Conservation (phyloP, 2,329 filamentous ascomycete species). For the Penicillium italicum region DNA sequence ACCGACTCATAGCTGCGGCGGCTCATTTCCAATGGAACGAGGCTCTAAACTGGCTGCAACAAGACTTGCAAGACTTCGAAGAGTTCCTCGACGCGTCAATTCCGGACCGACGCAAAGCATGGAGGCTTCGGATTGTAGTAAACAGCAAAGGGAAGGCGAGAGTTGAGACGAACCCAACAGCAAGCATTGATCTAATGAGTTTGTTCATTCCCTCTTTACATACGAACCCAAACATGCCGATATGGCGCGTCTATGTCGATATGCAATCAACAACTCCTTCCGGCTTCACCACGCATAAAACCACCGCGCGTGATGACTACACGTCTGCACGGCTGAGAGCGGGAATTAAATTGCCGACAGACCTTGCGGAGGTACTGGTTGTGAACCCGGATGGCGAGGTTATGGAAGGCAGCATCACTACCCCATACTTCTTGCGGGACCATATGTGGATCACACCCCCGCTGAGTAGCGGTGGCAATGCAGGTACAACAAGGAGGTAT, state of each 20-base stretch:
- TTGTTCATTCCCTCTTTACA: constrained; percentile 26
- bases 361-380: constrained; percentile 68
- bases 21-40: constrained; percentile 48
- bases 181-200: constrained; percentile 23
- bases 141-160: constrained; percentile 29
- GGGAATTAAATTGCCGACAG: constrained; percentile 46
- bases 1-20: constrained; percentile 66
- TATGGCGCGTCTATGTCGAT: constrained; percentile 55
- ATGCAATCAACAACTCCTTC: constrained; percentile 48
- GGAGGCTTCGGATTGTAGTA: constrained; percentile 39
- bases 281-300: constrained; percentile 82
- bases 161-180: constrained; percentile 33
- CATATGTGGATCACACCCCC: constrained; percentile 4
- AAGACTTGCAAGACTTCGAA: constrained; percentile 29
- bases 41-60: constrained; percentile 30
- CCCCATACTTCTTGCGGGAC: constrained; percentile 71
- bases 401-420: constrained; percentile 83
- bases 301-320: constrained; percentile 70
- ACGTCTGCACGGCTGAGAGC: constrained; percentile 63
- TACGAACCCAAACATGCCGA: constrained; percentile 7
- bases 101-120: constrained; percentile 32
- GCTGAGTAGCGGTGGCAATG: constrained; percentile 72
- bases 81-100: constrained; percentile 31
- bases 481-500: constrained; percentile 79
- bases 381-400: constrained; percentile 63